Evolutionary conservation across 129 eudicot species (phyloP), one percentile per base, ranked within the genome.

Genomic region (Centella asiatica): DNA sequence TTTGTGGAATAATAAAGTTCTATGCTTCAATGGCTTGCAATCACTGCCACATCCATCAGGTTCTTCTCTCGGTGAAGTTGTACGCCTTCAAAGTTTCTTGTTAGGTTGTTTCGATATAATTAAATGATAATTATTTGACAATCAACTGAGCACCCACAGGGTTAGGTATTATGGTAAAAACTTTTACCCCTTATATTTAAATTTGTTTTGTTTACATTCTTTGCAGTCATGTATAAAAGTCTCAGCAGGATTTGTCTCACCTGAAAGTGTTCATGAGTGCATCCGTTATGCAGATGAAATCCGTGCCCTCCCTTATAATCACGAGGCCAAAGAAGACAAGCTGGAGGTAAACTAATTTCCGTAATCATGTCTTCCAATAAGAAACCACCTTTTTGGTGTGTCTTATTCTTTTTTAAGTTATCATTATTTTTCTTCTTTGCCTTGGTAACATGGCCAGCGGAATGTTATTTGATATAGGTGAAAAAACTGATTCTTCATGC

Each of bases 241-340:
- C 10, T 81, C 89, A 5, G 57, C 76, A 57, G 82, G 76, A 55
- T 83, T 83, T 62, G 85, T 83, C 17, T 82, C 89, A 28, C 89
- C 89, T 72, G 89, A 83, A 73, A 83, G 76, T 72, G 79, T 83
- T 76, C 57, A 68, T 32, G 89, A 78, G 72, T 83, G 82, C 70
- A 69, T 83, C 49, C 85, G 67, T 6, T 61, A 78, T 56, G 36
- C 85, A 17, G 85, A 76, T 24, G 89, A 83, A 45, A 74, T 72
- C 52, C 85, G 89, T 5, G 28, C 69, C 48, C 89, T 83, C 25
- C 89, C 82, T n/a, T 70, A 62, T 29, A 66, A 63, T 62, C 89
- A 83, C 28, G 66, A 75, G 65, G 89, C 89, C n/a, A 83, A 78
- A 62, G 89, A 72, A 56, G 85, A 83, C 68, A 83, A 83, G 66